Conservation (phyloP, 805 yeast genomes). For the Starmerella apicola region DNA sequence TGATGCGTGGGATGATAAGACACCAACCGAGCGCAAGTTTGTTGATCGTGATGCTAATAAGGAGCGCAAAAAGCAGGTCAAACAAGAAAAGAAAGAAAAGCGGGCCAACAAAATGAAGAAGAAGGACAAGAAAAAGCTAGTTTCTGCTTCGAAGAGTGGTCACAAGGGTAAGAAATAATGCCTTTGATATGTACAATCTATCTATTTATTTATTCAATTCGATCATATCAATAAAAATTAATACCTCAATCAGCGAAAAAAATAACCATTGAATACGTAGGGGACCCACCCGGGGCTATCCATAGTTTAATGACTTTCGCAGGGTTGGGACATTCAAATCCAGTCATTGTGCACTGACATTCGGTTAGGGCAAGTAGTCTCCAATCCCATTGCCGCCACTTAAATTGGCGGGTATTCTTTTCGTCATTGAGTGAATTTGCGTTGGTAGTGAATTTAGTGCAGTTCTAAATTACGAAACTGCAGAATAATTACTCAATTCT, state of each 20-base stretch:
- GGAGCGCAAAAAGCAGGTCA: conserved; percentile 61
- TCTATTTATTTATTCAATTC: too few species aligned
- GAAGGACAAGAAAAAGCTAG: conserved; percentile 63
- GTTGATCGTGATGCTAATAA: conserved; percentile 71
- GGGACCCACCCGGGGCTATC: too few species aligned
- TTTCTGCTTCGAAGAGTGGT: conserved; percentile 38
- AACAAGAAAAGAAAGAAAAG: conserved; percentile 65
- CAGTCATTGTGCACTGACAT: too few species aligned
- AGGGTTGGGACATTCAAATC: too few species aligned
- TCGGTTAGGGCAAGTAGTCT: too few species aligned
- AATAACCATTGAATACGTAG: neutral
- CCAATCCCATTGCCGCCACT: too few species aligned
- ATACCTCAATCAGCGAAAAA: neutral
- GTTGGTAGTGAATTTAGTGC: too few species aligned
- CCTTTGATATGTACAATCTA: neutral
- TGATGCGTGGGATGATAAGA: conserved; percentile 34
- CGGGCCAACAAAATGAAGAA: conserved; percentile 74
- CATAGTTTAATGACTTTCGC: too few species aligned
- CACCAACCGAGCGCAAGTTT: conserved; percentile 55
- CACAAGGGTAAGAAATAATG: conserved; percentile 6
- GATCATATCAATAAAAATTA: neutral
- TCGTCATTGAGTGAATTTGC: too few species aligned
- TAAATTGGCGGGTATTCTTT: too few species aligned
- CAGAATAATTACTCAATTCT: too few species aligned
- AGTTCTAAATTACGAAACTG: too few species aligned